Evolutionary conservation across 2,329 filamentous ascomycete species (phyloP), one percentile per base, ranked within the genome.

Genomic region (Colletotrichum cereale): DNA sequence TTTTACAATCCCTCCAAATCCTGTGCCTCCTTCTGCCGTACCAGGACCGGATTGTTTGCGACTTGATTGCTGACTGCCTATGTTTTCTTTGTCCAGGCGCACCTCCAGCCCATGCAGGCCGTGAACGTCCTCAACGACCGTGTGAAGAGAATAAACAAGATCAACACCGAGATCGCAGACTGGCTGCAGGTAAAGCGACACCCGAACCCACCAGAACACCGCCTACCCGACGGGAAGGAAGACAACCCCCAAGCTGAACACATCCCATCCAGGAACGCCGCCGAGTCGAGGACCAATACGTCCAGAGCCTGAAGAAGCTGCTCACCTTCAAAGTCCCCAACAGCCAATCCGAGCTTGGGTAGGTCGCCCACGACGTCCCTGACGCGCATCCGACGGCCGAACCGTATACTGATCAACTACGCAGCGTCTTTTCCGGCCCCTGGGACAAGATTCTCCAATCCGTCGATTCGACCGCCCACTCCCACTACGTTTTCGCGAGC

Each of bases 101-200:
- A 90, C 78, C 88, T 99, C 77, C 90, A 93, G 81, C 96, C 96
- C 34, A 84, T 84, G 76, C 94, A 96, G 84, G 95, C 96, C 72
- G 93, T 95, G 48, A 88, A 89, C 66, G 89, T 94, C 71, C 89
- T 98, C 77, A 93, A 92, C 82, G 95, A 98, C 77, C 93, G 96
- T 78, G 89, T 98, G 76, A 93, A 93, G 82, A 90, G 94, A 82
- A 96, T 98, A 80, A 89, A 89, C 77, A 94, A 92, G 81, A 85
- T 97, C 84, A 98, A 99, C 82, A 84, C 86, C 76, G 94, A 98
- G 80, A 94, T 99, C 78, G 96, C 96, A 81, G 96, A 98, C 84
- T 99, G 96, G 94, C 88, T 99, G 73, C 93, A 96, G 91, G 95
- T 97, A 90, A 82, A 83, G 75, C 62, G 67, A 36, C 40, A 60